Base-by-base conservation (phyloP, 331 rosid genomes). In the Phaseolus coccineus region DNA sequence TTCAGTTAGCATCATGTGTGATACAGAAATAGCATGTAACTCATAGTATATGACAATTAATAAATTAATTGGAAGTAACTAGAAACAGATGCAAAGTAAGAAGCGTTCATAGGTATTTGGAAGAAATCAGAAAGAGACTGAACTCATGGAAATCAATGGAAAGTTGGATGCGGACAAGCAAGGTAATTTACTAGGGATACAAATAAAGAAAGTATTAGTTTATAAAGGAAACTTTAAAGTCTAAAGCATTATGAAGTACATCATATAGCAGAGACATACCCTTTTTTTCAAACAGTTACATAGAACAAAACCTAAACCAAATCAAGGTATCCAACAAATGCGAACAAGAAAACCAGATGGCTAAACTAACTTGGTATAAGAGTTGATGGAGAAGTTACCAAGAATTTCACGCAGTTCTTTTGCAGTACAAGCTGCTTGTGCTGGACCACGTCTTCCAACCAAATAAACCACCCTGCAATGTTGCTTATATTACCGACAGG, bases 401-500 rank as follows among this genome's bases (percentile, higher is more conserved):
- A 90, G 94, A 87, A 93, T 73, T 89, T 93, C 99, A 52, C 96
- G 97, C 7, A 93, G 85, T 80, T 93, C 99, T 85, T 93, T 91
- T 53, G 98, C 93, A 56, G 98, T 96, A 80, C 97, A 96, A 75
- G 99, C 98, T 50, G 97, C 94, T 82, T 96, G 99, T 62, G 90
- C 96, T 19, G 99, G 99, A 85, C 99, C 99, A 56, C 94, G 92
- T 85, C 99, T 89, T 85, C 99, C 98, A 64, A 96, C 98, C 89
- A 96, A 80, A 89, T 85, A 90, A 77, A 95, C 93, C 83, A 87
- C 90, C 90, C 98, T 91, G 88, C 69, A 78, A 55, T 71, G 52
- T 82, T 57, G 78, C 46, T 51, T 40, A 76, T 51, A 58, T 73
- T 28, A 42, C 51, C 15, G 55, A 85, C 61, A 63, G 25, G 52